These are phyloP conservation scores for Diplotaxis tenuifolia DNA, from an alignment of 345 rosid species.

Conservation along the genomic window DNA sequence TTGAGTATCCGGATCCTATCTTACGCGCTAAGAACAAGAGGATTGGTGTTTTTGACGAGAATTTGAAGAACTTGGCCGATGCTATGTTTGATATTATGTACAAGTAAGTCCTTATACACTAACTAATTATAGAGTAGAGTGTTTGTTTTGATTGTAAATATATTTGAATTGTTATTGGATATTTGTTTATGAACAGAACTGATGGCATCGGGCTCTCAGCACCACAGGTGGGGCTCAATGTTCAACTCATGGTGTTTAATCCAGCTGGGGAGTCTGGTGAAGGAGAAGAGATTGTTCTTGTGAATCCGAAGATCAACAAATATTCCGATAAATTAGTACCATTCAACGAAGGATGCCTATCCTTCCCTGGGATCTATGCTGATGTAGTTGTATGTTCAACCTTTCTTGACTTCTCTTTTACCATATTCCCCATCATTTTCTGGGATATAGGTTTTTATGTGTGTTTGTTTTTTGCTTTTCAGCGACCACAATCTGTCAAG, in stretches of 20 bases:
- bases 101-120: conserved; percentile 53
- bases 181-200: conserved; percentile 51
- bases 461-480: conserved; percentile 30
- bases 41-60: conserved; percentile 67
- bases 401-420: conserved; percentile 2
- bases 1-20: conserved; percentile 78
- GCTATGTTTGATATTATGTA: conserved; percentile 96
- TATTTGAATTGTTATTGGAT: background rate
- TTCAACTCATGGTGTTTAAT: conserved; percentile 93
- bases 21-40: conserved; percentile 73
- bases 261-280: conserved; percentile 67
- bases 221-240: conserved; percentile 91
- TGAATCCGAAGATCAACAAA: conserved; percentile 74
- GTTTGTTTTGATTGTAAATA: background rate
- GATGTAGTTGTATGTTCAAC: conserved; percentile 60
- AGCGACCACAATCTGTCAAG: conserved; percentile 89
- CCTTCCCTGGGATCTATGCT: conserved; percentile 88
- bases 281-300: conserved; percentile 87
- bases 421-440: background rate
- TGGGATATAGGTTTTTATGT: background rate
- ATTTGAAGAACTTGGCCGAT: conserved; percentile 69
- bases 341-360: conserved; percentile 84
- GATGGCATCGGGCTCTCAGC: conserved; percentile 97
- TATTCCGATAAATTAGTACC: conserved; percentile 62
- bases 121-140: background rate